Conservation (phyloP, 805 yeast species). For the Nakazawaea siamensis region DNA sequence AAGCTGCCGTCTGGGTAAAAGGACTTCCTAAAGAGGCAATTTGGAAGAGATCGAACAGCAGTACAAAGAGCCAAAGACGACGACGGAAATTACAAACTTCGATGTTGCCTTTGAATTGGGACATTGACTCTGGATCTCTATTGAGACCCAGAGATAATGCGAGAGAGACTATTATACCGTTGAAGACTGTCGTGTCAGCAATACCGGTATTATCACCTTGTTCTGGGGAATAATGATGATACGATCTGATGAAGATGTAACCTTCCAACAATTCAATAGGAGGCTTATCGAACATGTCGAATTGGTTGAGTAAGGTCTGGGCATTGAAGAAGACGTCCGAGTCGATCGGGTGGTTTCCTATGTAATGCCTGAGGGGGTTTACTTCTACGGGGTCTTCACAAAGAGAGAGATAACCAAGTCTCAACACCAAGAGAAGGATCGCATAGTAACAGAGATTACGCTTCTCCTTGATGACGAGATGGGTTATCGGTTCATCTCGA, state of each 20-base stretch:
- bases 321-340: constrained; percentile 34
- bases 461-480: constrained; percentile 13
- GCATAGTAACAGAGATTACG: constrained; percentile 11
- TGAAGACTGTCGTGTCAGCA: constrained; percentile 37
- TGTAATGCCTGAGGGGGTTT: neutral
- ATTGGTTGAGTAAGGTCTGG: constrained; percentile 37
- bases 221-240: constrained; percentile 35
- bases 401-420: constrained; percentile 7
- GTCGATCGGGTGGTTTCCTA: too few species aligned
- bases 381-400: neutral
- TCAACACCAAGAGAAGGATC: constrained; percentile 4
- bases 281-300: constrained; percentile 31
- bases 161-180: constrained; percentile 46
- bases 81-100: constrained; percentile 7
- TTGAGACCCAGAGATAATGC: constrained; percentile 50
- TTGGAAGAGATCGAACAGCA: constrained; percentile 5
- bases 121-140: constrained; percentile 42
- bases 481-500: constrained; percentile 10
- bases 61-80: constrained; percentile 7
- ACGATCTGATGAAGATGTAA: constrained; percentile 32
- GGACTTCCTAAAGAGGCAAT: constrained; percentile 8
- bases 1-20: neutral
- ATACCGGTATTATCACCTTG: constrained; percentile 41
- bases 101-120: constrained; percentile 2
- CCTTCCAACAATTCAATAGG: constrained; percentile 38